Evolutionary conservation across 1,284 basidiomycete genomes (phyloP), one percentile per base, ranked within the genome.

Genomic region (Tilletia indica): DNA sequence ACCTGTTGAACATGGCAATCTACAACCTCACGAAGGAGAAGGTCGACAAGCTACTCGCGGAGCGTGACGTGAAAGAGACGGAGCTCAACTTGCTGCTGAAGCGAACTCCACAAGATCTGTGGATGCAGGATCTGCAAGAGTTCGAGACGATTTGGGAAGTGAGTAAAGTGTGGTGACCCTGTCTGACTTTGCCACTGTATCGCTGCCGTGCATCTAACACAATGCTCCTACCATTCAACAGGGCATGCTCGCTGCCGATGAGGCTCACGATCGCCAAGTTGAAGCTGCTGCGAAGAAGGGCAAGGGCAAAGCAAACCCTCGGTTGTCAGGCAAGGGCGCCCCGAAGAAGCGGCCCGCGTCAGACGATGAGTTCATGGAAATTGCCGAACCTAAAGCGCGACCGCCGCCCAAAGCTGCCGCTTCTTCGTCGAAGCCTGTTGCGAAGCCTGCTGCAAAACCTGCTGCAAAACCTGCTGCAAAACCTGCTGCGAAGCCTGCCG

Each of bases 1-100:
- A 99, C 86, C 86, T 99, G 73, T 87, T 99, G 73, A 90, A 92
- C 38, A 99, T 99, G 96, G 87, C 93, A 4, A 95, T 99, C 83
- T 95, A 90, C 87, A 97, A 91, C 86, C 87, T 99, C 86, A 99
- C 97, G 0, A 90, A 89, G 78, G 96, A 99, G 86, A 96, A 94
- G 91, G 94, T 92, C 74, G 91, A 92, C 72, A 94, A 90, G 86
- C 89, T 99, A 6, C 87, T 90, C 42, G 88, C 89, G 77, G 92
- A 95, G 87, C 91, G 91, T 2, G 89, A 89, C 66, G 89, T 89
- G 72, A 97, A 96, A 85, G 93, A 97, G 85, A 82, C 85, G 2
- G 94, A 98, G 84, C 88, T 99, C 54, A 87, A 94, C 47, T 86
- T 85, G 8, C 87, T 99, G 54, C 89, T 98, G 49, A 89, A 91